Evolutionary conservation across 1,139 yeast species (phyloP).

Genomic region (Magnusiomyces paraingens): DNA sequence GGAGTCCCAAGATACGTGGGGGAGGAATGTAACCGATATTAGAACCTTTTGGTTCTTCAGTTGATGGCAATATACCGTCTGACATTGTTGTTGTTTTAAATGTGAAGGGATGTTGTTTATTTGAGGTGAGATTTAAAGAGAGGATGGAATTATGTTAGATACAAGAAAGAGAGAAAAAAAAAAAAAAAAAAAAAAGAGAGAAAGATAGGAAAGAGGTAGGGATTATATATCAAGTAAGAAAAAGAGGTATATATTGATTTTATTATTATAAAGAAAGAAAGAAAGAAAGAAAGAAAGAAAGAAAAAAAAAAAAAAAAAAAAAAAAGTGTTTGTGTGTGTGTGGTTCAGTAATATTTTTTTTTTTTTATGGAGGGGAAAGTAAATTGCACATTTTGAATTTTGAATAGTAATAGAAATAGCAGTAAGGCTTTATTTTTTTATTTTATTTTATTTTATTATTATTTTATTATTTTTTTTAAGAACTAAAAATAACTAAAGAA

Average conservation of each 20-base stretch:
- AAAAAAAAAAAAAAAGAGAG: neutral
- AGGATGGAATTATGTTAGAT: neutral
- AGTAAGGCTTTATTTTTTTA: too few species aligned
- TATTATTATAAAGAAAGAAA: neutral
- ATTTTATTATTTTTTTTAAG: too few species aligned
- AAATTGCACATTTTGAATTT: too few species aligned
- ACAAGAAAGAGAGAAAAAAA: neutral
- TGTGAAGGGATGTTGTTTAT: too few species aligned
- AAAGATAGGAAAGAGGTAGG: neutral
- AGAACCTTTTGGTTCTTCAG: slow-evolving; percentile 2
- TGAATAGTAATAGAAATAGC: too few species aligned
- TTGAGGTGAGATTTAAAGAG: too few species aligned
- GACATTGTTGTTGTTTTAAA: slow-evolving; percentile 1
- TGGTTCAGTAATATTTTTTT: too few species aligned
- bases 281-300: neutral
- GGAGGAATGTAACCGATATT: slow-evolving; percentile 4
- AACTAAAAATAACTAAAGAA: too few species aligned
- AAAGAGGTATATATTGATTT: too few species aligned
- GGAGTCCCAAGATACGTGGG: slow-evolving; percentile 29
- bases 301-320: neutral
- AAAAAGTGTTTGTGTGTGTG: too few species aligned
- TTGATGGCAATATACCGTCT: neutral
- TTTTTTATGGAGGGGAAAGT: too few species aligned
- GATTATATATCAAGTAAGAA: neutral
- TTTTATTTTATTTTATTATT: too few species aligned